These are phyloP conservation scores for Eimeria sp. DNA, from an alignment of 169 alveolate species.

Conservation along the genomic window DNA sequence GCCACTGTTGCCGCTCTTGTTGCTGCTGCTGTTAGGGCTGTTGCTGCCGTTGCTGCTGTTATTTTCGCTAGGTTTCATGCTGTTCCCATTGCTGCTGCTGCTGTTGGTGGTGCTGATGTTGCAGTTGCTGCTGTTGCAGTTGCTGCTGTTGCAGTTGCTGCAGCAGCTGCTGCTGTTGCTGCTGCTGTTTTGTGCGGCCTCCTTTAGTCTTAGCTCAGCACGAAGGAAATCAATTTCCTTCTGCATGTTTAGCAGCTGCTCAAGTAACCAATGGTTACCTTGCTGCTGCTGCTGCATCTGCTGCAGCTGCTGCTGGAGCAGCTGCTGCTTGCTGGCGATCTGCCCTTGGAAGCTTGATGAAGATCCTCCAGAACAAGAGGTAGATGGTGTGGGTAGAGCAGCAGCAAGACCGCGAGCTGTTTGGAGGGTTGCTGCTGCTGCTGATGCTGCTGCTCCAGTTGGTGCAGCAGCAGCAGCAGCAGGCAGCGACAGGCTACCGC, in stretches of 20 bases:
- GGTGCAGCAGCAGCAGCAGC: neutral
- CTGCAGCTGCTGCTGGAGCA: no score
- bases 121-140: slow-evolving; percentile 29
- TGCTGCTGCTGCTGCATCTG: no score
- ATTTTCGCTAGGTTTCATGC: neutral
- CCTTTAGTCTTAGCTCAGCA: slow-evolving; percentile 1
- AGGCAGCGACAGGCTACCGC: neutral
- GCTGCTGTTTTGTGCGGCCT: neutral
- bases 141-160: neutral
- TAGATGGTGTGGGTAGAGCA: slow-evolving; percentile 15
- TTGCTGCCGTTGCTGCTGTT: neutral
- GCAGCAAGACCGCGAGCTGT: slow-evolving; percentile 25
- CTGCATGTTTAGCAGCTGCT: neutral
- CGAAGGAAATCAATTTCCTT: neutral
- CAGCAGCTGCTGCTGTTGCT: neutral
- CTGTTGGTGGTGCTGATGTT: neutral
- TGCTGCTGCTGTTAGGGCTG: neutral
- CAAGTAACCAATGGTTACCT: neutral
- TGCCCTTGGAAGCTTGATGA: neutral
- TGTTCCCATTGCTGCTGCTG: neutral
- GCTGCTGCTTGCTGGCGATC: no score
- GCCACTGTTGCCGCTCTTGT: no score
- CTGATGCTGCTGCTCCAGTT: neutral
- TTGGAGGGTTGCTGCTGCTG: slow-evolving; percentile 2
- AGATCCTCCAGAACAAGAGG: neutral